A percentile compares a stretch with the other conserved stretches of the same genome.
These are phyloP conservation scores for Aspergillus intermedius DNA, from an alignment of 2,329 filamentous ascomycete genomes.

Conservation along the genomic window DNA sequence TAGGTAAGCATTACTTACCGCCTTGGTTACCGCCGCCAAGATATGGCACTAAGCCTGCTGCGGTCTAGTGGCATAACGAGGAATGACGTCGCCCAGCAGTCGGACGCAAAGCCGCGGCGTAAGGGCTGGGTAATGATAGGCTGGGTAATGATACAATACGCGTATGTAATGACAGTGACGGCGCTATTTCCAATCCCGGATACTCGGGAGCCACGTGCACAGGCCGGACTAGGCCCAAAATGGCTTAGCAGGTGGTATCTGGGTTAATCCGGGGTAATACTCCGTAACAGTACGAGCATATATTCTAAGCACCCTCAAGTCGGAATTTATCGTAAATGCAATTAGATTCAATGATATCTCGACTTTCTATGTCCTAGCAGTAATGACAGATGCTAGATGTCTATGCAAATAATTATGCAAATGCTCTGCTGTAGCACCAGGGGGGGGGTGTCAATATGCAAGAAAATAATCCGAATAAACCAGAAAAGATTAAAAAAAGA, in stretches of 20 bases:
- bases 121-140: background rate
- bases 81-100: constrained; percentile 8
- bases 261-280: constrained; percentile 15
- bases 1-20: too few relatives aligned
- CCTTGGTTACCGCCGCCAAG: too few relatives aligned
- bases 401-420: constrained; percentile 1
- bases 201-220: constrained; percentile 15
- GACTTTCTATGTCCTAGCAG: background rate
- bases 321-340: too few relatives aligned
- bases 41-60: background rate
- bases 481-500: background rate
- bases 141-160: background rate
- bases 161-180: background rate
- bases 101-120: background rate
- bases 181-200: constrained; percentile 1
- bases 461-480: background rate
- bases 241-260: constrained; percentile 7
- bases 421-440: background rate
- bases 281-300: background rate
- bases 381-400: background rate
- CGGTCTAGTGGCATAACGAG: background rate
- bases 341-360: background rate
- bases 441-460: background rate
- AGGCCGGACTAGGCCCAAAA: constrained; percentile 2
- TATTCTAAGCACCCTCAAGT: too few relatives aligned